A percentile compares a stretch with the other conserved stretches of the same genome.
Evolutionary conservation across 331 rosid species (phyloP).

Genomic region (Prunus yedoensis): DNA sequence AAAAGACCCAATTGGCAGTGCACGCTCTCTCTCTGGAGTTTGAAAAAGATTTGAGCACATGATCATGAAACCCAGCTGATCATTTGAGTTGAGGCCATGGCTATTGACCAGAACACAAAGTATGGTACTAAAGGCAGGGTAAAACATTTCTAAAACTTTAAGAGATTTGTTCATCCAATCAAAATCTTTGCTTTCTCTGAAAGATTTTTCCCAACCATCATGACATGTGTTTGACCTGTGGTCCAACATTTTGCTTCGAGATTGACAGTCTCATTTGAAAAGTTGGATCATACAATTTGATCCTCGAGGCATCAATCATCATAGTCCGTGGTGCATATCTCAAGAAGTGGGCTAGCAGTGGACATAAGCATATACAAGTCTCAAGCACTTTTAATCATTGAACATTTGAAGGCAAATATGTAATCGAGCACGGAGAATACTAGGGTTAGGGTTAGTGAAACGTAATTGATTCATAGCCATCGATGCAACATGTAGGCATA

Average conservation of each 20-base stretch:
- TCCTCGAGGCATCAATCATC: conserved; percentile 24
- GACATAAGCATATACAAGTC: background rate
- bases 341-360: conserved; percentile 29
- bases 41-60: conserved; percentile 23
- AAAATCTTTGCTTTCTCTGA: background rate
- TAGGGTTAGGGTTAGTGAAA: too few relatives aligned
- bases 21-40: conserved; percentile 25
- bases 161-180: background rate
- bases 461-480: too few relatives aligned
- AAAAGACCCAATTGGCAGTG: conserved; percentile 24
- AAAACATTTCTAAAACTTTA: background rate
- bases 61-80: background rate
- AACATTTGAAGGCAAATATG: background rate
- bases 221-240: conserved; percentile 8
- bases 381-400: background rate
- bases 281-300: conserved; percentile 7
- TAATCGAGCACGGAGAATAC: background rate
- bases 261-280: conserved; percentile 5
- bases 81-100: background rate
- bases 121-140: background rate
- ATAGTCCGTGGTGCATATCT: conserved; percentile 8
- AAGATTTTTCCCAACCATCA: background rate
- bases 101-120: background rate
- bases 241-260: conserved; percentile 24
- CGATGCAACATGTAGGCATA: too few relatives aligned